Conservation (phyloP, 495 filamentous ascomycete species). For the Trichoderma erinaceum region DNA sequence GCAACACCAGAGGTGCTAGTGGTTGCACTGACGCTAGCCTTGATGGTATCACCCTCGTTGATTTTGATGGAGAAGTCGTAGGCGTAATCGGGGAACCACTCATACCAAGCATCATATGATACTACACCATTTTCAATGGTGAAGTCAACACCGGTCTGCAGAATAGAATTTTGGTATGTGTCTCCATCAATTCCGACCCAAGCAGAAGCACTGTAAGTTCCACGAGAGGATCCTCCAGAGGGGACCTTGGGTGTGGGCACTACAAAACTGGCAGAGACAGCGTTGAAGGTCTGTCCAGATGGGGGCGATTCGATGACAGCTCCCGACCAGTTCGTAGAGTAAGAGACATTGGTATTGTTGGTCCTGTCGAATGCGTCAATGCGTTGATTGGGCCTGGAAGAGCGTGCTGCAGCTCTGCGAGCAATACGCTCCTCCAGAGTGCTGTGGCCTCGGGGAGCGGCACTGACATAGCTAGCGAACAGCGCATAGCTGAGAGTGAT, state of each 20-base stretch:
- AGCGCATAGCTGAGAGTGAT: not conserved
- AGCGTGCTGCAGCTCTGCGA: not conserved
- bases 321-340: slow-evolving; percentile 58
- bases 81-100: slow-evolving; percentile 56
- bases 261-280: slow-evolving; percentile 50
- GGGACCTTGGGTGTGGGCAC: slow-evolving; percentile 36
- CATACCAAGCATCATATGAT: slow-evolving; percentile 55
- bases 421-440: not conserved
- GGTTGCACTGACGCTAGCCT: slow-evolving; percentile 44
- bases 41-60: slow-evolving; percentile 50
- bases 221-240: slow-evolving; percentile 16
- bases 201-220: slow-evolving; percentile 47
- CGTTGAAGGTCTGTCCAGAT: slow-evolving; percentile 34
- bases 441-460: not conserved
- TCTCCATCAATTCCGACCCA: slow-evolving; percentile 61
- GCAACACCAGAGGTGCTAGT: slow-evolving; percentile 47
- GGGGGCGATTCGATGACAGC: slow-evolving; percentile 43
- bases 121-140: slow-evolving; percentile 33
- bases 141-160: slow-evolving; percentile 58
- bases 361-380: slow-evolving; percentile 1
- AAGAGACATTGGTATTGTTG: slow-evolving; percentile 29
- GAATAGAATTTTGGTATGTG: slow-evolving; percentile 49
- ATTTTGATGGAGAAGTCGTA: slow-evolving; percentile 50
- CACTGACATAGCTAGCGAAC: not conserved
- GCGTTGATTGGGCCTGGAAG: not conserved